phyloP scores from a whole-genome alignment of 2,329 filamentous ascomycete genomes.

The Metarhizium robertsii region DNA sequence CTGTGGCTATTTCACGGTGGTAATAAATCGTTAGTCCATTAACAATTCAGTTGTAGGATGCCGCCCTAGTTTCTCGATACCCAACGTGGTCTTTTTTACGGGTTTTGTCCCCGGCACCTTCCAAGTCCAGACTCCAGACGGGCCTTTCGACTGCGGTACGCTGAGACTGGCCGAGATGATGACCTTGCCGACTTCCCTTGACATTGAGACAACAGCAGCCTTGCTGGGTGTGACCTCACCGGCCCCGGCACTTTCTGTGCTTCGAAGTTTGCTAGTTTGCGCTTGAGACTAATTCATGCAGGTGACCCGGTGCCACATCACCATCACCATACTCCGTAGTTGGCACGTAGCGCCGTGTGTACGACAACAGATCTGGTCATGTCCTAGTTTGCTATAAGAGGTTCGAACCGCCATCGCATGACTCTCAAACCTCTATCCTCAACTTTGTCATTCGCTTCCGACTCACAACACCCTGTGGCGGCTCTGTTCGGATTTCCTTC shows the following conservation, averaged over 20 bases:
- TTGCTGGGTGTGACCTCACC: not conserved
- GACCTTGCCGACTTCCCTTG: not conserved
- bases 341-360: not conserved
- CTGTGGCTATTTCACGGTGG: not conserved
- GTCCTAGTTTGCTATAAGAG: slow-evolving; percentile 2
- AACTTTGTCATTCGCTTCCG: not conserved
- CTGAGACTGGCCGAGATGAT: not conserved
- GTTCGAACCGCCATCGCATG: not conserved
- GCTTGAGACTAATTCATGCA: not conserved
- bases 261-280: not conserved
- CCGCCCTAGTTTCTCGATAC: not conserved
- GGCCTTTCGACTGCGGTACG: too few species aligned
- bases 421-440: not conserved
- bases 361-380: slow-evolving; percentile 1
- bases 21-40: not conserved
- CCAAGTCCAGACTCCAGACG: too few species aligned
- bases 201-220: not conserved
- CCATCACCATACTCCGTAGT: too few species aligned
- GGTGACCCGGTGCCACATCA: not conserved
- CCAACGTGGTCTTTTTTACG: too few species aligned
- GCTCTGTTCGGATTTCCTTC: not conserved
- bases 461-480: not conserved
- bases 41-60: not conserved
- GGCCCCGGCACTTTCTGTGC: not conserved
- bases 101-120: not conserved